These are phyloP conservation scores for Hortaea sp. DNA, from an alignment of 2,329 filamentous ascomycete species.

Conservation along the genomic window DNA sequence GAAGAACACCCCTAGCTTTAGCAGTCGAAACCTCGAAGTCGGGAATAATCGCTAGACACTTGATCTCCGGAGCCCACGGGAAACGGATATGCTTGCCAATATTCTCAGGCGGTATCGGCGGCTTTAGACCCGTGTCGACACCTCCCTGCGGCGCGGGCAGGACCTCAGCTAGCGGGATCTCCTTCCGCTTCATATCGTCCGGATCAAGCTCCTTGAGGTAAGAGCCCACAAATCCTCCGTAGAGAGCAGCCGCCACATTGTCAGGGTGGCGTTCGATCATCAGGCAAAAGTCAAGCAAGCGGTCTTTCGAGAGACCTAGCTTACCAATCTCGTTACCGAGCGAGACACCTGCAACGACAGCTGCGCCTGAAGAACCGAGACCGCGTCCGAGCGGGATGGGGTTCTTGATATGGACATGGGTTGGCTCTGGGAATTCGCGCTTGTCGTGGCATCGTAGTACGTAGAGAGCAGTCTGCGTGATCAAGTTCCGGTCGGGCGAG, in stretches of 20 bases:
- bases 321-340: slow-evolving; percentile 81
- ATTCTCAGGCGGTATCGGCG: slow-evolving; percentile 78
- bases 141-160: slow-evolving; percentile 83
- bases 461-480: slow-evolving; percentile 89
- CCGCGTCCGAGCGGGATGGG: slow-evolving; percentile 88
- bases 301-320: slow-evolving; percentile 64
- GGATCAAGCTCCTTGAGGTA: slow-evolving; percentile 88
- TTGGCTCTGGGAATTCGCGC: slow-evolving; percentile 72
- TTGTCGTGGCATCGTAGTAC: slow-evolving; percentile 86
- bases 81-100: slow-evolving; percentile 97
- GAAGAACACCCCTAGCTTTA: slow-evolving; percentile 76
- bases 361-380: slow-evolving; percentile 88
- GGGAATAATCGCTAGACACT: slow-evolving; percentile 91
- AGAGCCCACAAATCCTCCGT: slow-evolving; percentile 92
- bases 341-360: slow-evolving; percentile 90
- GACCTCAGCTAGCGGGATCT: slow-evolving; percentile 91
- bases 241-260: slow-evolving; percentile 89
- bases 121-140: slow-evolving; percentile 74
- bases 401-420: slow-evolving; percentile 89
- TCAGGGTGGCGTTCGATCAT: slow-evolving; percentile 95
- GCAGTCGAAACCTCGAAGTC: slow-evolving; percentile 94
- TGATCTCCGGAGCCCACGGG: slow-evolving; percentile 87
- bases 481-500: slow-evolving; percentile 77
- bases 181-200: slow-evolving; percentile 78
- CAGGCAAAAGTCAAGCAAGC: slow-evolving; percentile 88